phyloP scores from a whole-genome alignment of 1,284 basidiomycete species.

The Pseudozyma sp. region DNA sequence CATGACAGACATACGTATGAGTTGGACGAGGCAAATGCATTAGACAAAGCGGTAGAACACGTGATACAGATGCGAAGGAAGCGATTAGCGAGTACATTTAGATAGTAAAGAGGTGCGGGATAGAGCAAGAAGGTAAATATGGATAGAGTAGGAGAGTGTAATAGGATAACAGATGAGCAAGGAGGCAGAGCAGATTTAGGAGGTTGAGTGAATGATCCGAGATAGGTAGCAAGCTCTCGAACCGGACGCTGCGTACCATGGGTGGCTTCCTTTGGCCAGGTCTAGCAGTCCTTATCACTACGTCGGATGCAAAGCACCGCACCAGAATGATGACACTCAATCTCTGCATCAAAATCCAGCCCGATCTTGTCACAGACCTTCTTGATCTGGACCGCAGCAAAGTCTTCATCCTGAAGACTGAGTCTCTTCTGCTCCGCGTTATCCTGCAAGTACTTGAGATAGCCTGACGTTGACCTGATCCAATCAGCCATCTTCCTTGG shows the following conservation, averaged over 20 bases:
- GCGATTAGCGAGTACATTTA: constrained; percentile 1
- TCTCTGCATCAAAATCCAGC: constrained; percentile 36
- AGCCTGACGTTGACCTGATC: constrained; percentile 39
- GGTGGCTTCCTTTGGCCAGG: background rate
- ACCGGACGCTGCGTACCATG: too few species aligned
- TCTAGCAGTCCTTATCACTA: constrained; percentile 11
- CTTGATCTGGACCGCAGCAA: constrained; percentile 36
- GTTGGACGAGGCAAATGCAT: background rate
- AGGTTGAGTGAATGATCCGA: background rate
- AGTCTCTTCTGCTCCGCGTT: constrained; percentile 33
- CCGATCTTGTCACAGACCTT: constrained; percentile 32
- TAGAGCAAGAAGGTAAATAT: too few species aligned
- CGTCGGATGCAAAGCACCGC: constrained; percentile 37
- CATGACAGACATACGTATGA: too few species aligned
- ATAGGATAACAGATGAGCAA: too few species aligned
- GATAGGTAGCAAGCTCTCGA: background rate
- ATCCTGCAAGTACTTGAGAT: constrained; percentile 35
- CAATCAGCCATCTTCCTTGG: constrained; percentile 45
- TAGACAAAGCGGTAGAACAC: background rate
- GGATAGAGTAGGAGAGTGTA: too few species aligned
- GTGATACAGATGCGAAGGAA: background rate
- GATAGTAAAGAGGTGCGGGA: too few species aligned
- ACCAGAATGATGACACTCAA: constrained; percentile 44
- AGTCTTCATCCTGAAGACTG: constrained; percentile 38
- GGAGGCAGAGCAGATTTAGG: background rate